Conservation (phyloP, 2,329 filamentous ascomycete genomes). For the Trichoderma breve region DNA sequence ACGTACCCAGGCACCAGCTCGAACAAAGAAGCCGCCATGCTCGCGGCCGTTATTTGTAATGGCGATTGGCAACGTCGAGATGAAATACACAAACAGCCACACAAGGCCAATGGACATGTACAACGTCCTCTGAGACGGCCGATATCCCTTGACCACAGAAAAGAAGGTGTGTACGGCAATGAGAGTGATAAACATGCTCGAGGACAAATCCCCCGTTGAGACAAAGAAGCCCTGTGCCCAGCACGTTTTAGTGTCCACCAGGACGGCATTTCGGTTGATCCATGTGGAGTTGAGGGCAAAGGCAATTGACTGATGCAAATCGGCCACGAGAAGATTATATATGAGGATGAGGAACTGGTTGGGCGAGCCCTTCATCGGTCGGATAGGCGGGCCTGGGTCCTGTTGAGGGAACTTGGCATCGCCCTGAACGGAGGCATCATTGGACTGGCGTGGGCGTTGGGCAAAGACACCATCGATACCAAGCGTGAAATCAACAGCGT, state of each 20-base stretch:
- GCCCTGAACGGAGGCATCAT: not conserved
- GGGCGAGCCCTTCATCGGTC: conserved; percentile 38
- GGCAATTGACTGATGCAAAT: conserved; percentile 63
- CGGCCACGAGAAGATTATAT: conserved; percentile 66
- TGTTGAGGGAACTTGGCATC: not conserved
- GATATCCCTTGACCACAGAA: conserved; percentile 56
- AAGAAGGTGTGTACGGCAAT: conserved; percentile 68
- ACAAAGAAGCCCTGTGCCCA: conserved; percentile 67
- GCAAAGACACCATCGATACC: conserved; percentile 38
- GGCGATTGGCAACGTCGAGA: conserved; percentile 52
- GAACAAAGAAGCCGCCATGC: conserved; percentile 55
- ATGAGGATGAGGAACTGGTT: conserved; percentile 71
- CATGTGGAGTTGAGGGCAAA: conserved; percentile 63
- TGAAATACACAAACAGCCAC: conserved; percentile 60
- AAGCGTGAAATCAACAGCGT: conserved; percentile 34
- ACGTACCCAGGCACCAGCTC: conserved; percentile 61
- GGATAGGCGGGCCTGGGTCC: not conserved
- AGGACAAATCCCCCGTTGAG: conserved; percentile 63
- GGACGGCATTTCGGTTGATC: conserved; percentile 52
- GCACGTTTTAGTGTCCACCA: conserved; percentile 55
- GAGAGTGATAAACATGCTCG: conserved; percentile 63
- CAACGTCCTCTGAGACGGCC: conserved; percentile 50
- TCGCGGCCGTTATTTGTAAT: conserved; percentile 42
- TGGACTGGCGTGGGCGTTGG: conserved; percentile 5
- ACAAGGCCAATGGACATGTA: conserved; percentile 45